A percentile compares a stretch with the other conserved stretches of the same genome.
phyloP scores from a whole-genome alignment of 768 basidiomycete species.

The Lepiota brunneoincarnata region DNA sequence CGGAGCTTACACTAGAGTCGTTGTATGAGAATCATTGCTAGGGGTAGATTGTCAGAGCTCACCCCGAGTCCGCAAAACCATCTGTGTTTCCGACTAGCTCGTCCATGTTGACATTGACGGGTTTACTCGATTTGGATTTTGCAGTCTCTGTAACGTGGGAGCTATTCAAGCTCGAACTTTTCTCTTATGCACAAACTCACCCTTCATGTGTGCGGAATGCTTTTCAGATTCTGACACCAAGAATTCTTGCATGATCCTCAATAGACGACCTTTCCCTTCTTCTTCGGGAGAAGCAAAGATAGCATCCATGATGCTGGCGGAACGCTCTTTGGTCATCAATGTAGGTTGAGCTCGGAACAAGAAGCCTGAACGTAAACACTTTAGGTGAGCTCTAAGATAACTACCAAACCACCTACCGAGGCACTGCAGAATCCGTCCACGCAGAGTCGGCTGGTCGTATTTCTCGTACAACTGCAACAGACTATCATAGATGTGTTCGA shows the following conservation, averaged over 20 bases:
- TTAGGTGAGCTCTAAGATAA: neutral
- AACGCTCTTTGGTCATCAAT: constrained; percentile 79
- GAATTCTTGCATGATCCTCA: constrained; percentile 93
- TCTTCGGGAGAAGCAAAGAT: constrained; percentile 77
- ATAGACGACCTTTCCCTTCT: constrained; percentile 67
- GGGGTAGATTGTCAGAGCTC: constrained; percentile 20
- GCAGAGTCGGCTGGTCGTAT: constrained; percentile 53
- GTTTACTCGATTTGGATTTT: constrained; percentile 40
- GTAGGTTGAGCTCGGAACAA: constrained; percentile 91
- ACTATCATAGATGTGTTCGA: constrained; percentile 78
- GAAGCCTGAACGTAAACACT: constrained; percentile 54
- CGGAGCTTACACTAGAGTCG: constrained; percentile 78
- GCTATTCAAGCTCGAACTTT: neutral
- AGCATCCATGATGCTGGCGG: constrained; percentile 83
- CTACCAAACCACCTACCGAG: constrained; percentile 52
- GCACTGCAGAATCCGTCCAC: constrained; percentile 78
- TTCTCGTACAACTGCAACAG: constrained; percentile 74
- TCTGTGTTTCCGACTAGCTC: constrained; percentile 94
- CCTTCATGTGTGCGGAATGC: constrained; percentile 69
- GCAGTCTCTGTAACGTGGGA: constrained; percentile 28
- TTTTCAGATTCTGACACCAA: constrained; percentile 80
- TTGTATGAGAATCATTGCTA: neutral
- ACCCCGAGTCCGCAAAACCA: constrained; percentile 98
- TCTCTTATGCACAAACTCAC: constrained; percentile 26
- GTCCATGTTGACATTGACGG: constrained; percentile 75